Percentiles rank a stretch among this genome's conserved stretches.
phyloP scores from a whole-genome alignment of 2,329 filamentous ascomycete genomes.

The Zalaria sp. region DNA sequence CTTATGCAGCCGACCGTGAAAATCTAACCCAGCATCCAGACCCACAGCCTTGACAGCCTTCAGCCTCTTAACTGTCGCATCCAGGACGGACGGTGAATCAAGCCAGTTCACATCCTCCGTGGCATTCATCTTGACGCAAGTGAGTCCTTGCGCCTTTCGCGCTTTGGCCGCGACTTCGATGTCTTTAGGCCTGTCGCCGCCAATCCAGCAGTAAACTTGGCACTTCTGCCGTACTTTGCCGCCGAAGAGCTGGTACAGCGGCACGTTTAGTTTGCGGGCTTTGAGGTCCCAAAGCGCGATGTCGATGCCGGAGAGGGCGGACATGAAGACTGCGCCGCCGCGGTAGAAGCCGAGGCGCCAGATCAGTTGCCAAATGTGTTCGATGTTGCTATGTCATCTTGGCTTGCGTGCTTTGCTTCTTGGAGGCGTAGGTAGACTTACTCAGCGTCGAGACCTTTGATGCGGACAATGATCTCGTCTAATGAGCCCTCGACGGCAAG shows the following conservation, averaged over 20 bases:
- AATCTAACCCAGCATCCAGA: slow-evolving; percentile 62
- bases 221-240: slow-evolving; percentile 58
- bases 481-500: slow-evolving; percentile 62
- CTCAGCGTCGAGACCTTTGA: slow-evolving; percentile 55
- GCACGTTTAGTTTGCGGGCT: slow-evolving; percentile 47
- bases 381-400: slow-evolving; percentile 49
- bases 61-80: slow-evolving; percentile 51
- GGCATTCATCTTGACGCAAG: slow-evolving; percentile 63
- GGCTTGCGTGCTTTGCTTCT: neutral
- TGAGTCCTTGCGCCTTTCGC: slow-evolving; percentile 48
- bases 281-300: slow-evolving; percentile 73
- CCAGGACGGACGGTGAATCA: slow-evolving; percentile 52
- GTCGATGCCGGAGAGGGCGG: slow-evolving; percentile 61
- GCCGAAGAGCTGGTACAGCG: slow-evolving; percentile 59
- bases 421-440: slow-evolving; percentile 16
- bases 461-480: slow-evolving; percentile 48
- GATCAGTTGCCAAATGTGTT: slow-evolving; percentile 65
- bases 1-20: slow-evolving; percentile 63
- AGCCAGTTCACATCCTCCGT: slow-evolving; percentile 66
- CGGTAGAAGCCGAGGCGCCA: slow-evolving; percentile 61
- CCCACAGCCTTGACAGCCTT: slow-evolving; percentile 55
- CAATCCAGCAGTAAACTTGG: slow-evolving; percentile 67
- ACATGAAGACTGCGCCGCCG: slow-evolving; percentile 70
- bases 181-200: slow-evolving; percentile 56
- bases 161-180: slow-evolving; percentile 39